Percentiles rank a stretch among this genome's conserved stretches.
Conservation (phyloP, 2,329 filamentous ascomycete genomes). For the Penicillium freii region DNA sequence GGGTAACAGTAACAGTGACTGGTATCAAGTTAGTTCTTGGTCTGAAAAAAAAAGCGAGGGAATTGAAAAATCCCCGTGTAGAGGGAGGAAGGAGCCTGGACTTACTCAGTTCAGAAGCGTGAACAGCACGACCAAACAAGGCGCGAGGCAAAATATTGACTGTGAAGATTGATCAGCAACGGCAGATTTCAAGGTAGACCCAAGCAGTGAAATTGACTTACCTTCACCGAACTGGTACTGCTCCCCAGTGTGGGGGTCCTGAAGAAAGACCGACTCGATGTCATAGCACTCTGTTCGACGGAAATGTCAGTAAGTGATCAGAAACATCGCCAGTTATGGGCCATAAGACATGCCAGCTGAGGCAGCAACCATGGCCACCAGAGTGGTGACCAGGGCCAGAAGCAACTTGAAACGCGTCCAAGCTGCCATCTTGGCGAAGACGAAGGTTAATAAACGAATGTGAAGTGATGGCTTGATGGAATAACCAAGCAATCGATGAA, state of each 20-base stretch:
- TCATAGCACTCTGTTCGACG: neutral
- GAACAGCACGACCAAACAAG: slow-evolving; percentile 4
- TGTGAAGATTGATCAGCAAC: neutral
- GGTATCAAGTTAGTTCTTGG: neutral
- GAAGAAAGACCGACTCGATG: neutral
- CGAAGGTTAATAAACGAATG: neutral
- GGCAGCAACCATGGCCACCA: slow-evolving; percentile 16
- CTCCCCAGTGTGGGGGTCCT: slow-evolving; percentile 3
- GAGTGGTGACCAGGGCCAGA: slow-evolving; percentile 22
- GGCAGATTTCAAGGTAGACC: neutral
- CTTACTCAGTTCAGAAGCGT: neutral
- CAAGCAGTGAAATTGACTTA: neutral
- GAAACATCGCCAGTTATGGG: neutral
- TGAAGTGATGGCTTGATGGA: neutral
- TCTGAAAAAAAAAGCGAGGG: too few species aligned
- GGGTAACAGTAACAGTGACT: slow-evolving; percentile 24
- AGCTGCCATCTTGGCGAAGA: slow-evolving; percentile 2
- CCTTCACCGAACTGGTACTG: neutral
- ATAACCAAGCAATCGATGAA: neutral
- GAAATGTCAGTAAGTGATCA: neutral
- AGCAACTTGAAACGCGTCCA: slow-evolving; percentile 14
- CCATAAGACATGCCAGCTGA: slow-evolving; percentile 2
- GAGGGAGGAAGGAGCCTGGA: neutral
- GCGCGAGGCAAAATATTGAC: neutral
- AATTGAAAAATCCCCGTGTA: neutral